These are phyloP conservation scores for Mycena metata DNA, from an alignment of 768 basidiomycete species.

Conservation along the genomic window DNA sequence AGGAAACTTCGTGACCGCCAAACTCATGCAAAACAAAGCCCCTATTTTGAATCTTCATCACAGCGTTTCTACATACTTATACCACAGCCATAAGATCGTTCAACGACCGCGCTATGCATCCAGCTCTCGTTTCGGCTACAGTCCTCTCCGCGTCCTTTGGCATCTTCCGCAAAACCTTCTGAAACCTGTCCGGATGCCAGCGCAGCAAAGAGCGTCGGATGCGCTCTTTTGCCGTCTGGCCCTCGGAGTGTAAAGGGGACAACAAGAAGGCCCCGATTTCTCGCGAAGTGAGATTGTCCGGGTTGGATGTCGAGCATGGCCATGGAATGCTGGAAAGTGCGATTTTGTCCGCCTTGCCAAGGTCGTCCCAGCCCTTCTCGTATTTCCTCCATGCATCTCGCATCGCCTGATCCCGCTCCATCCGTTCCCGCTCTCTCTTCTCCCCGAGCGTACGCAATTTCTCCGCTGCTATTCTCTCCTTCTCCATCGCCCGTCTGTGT, in stretches of 20 bases:
- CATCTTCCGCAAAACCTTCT: constrained; percentile 67
- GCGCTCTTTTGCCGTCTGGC: constrained; percentile 72
- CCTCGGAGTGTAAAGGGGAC: constrained; percentile 72
- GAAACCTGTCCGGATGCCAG: constrained; percentile 88
- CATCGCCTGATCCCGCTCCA: constrained; percentile 61
- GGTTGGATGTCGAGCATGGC: constrained; percentile 60
- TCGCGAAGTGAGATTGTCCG: constrained; percentile 66
- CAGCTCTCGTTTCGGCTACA: constrained; percentile 72
- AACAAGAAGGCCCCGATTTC: constrained; percentile 73
- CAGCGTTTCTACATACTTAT: no score
- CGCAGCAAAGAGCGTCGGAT: constrained; percentile 75
- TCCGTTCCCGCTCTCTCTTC: constrained; percentile 59
- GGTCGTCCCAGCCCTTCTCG: constrained; percentile 73
- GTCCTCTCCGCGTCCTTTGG: constrained; percentile 60
- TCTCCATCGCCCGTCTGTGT: constrained; percentile 64
- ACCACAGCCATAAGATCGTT: constrained; percentile 69
- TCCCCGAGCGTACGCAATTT: constrained; percentile 53
- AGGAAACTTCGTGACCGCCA: no score
- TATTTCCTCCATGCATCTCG: constrained; percentile 73
- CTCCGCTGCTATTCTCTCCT: constrained; percentile 62
- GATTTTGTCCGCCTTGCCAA: constrained; percentile 61
- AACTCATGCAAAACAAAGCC: no score
- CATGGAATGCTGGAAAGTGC: constrained; percentile 78
- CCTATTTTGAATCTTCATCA: no score
- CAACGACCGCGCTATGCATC: constrained; percentile 73